phyloP scores from a whole-genome alignment of 2,329 filamentous ascomycete species.

The Seiridium cupressi region DNA sequence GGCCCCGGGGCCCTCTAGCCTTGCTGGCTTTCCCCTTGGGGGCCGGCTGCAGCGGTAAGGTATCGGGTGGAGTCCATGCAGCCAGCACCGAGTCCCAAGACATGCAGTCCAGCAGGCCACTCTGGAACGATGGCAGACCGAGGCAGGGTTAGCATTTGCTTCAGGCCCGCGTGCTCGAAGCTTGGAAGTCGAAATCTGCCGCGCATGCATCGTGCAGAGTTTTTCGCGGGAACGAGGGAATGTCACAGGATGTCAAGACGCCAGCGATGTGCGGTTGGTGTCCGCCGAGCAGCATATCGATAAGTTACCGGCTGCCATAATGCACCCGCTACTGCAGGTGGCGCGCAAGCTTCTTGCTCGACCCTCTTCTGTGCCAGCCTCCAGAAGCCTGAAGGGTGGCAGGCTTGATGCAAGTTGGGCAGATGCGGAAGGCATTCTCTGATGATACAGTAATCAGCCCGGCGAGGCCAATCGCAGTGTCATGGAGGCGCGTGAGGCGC shows the following conservation, averaged over 20 bases:
- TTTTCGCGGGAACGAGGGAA: neutral
- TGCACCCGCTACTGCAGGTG: constrained; percentile 1
- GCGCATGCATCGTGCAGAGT: neutral
- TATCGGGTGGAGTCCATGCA: constrained; percentile 14
- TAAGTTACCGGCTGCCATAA: constrained; percentile 4
- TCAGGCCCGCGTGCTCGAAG: neutral
- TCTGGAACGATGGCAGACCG: neutral
- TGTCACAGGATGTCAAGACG: neutral
- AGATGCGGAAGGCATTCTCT: neutral
- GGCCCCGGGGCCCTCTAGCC: constrained; percentile 5
- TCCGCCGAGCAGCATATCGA: neutral
- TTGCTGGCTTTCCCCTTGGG: constrained; percentile 4
- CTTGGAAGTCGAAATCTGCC: neutral
- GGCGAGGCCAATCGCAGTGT: too few species aligned
- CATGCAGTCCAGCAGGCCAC: neutral
- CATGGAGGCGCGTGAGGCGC: too few species aligned
- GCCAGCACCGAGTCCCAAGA: constrained; percentile 7
- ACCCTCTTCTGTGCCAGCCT: neutral
- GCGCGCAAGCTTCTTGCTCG: neutral
- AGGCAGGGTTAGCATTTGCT: neutral
- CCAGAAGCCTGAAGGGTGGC: neutral
- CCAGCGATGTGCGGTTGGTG: too few species aligned
- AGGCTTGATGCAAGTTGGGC: neutral
- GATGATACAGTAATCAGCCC: neutral
- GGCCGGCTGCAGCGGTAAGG: constrained; percentile 13